These are phyloP conservation scores for Lolium rigidum DNA, from an alignment of 176 grass and related monocot genomes.

Conservation along the genomic window DNA sequence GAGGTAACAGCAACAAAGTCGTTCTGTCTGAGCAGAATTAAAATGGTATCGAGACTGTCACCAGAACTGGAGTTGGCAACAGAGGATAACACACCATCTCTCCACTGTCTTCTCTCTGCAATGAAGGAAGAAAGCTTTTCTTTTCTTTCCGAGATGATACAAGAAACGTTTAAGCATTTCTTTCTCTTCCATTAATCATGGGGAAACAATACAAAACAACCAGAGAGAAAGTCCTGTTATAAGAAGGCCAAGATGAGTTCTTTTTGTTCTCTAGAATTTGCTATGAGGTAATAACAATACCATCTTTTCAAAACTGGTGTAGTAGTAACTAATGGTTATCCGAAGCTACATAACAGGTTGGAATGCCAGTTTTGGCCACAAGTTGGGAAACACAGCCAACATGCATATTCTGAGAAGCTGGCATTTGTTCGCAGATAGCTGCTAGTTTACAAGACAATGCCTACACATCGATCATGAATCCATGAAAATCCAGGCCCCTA, in stretches of 20 bases:
- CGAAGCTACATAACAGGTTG: not conserved
- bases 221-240: not conserved
- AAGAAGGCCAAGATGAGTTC: no score
- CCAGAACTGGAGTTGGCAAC: no score
- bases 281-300: not conserved
- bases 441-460: not conserved
- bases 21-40: no score
- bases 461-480: not conserved
- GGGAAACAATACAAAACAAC: not conserved
- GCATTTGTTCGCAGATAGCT: not conserved
- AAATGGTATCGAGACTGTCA: no score
- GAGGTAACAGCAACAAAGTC: no score
- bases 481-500: not conserved
- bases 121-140: not conserved
- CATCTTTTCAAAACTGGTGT: not conserved
- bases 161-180: not conserved
- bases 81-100: not conserved
- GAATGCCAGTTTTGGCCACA: not conserved
- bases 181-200: not conserved
- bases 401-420: not conserved
- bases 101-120: not conserved
- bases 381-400: not conserved
- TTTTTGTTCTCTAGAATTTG: not conserved
- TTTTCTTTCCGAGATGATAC: not conserved
- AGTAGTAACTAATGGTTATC: not conserved